Conservation (phyloP, 495 filamentous ascomycete genomes). For the Penicillium egyptiacum region DNA sequence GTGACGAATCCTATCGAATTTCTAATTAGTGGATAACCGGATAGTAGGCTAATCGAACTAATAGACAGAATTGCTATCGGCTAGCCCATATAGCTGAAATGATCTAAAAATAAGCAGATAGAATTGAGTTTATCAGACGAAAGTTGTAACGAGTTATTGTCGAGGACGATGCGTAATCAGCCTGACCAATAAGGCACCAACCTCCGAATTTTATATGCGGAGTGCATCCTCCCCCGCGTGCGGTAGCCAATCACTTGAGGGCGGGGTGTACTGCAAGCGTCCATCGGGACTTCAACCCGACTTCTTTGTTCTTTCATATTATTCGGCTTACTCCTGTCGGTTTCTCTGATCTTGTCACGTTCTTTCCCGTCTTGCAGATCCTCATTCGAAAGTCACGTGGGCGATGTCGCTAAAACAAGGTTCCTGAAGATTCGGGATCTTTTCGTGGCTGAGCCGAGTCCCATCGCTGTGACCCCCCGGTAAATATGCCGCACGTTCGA, state of each 20-base stretch:
- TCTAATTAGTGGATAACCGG: not conserved
- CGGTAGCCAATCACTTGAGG: not conserved
- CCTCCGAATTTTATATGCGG: not conserved
- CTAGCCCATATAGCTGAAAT: not conserved
- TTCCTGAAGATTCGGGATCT: not conserved
- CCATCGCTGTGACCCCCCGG: not conserved
- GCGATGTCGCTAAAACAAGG: not conserved
- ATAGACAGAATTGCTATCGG: not conserved
- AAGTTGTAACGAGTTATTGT: not conserved
- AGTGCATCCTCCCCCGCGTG: not conserved
- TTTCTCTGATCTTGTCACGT: not conserved
- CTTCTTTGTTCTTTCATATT: not conserved
- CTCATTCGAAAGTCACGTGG: not conserved
- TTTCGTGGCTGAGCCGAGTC: constrained; percentile 20
- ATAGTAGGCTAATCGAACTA: not conserved
- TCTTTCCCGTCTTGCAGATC: not conserved
- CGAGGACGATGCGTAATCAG: accelerated
- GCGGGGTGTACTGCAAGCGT: not conserved
- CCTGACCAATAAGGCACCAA: not conserved
- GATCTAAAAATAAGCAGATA: not conserved
- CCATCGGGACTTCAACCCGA: not conserved
- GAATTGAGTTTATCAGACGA: not conserved
- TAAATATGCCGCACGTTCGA: constrained; percentile 23
- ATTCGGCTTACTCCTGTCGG: not conserved
- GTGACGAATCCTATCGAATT: not conserved